phyloP scores from a whole-genome alignment of 306 rosid species.

The Glycyrrhiza uralensis region DNA sequence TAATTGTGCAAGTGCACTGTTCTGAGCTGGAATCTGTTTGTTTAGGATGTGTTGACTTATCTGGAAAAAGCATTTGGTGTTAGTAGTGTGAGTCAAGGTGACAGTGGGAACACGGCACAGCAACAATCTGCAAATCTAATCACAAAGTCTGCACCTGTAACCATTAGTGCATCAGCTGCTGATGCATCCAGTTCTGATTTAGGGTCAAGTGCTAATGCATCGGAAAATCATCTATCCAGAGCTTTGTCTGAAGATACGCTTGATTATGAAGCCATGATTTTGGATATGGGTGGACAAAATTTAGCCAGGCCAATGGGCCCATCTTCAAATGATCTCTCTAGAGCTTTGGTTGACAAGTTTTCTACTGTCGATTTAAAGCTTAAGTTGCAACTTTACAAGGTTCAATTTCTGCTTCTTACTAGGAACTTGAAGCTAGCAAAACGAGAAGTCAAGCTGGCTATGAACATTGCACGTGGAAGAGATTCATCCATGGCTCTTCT shows the following conservation, averaged over 20 bases:
- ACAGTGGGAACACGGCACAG: constrained; percentile 46
- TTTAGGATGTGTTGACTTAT: constrained; percentile 82
- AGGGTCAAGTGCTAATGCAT: constrained; percentile 52
- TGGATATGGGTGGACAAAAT: constrained; percentile 69
- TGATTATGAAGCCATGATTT: constrained; percentile 66
- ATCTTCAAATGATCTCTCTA: constrained; percentile 62
- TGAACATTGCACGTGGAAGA: constrained; percentile 88
- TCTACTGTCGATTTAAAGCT: constrained; percentile 83
- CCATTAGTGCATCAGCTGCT: constrained; percentile 48
- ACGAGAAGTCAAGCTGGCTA: constrained; percentile 90
- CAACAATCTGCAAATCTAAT: constrained; percentile 62
- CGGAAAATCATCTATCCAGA: constrained; percentile 65
- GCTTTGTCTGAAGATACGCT: constrained; percentile 76
- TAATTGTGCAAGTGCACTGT: constrained; percentile 22
- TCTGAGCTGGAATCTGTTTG: constrained; percentile 31
- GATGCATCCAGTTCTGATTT: constrained; percentile 71
- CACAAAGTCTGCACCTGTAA: constrained; percentile 59
- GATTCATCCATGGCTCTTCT: constrained; percentile 94
- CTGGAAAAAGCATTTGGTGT: constrained; percentile 86
- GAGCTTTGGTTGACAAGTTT: constrained; percentile 60
- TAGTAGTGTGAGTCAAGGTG: constrained; percentile 64
- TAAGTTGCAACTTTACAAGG: constrained; percentile 91
- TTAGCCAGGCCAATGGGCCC: constrained; percentile 58
- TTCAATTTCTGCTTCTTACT: constrained; percentile 79
- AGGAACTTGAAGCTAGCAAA: constrained; percentile 93